A percentile compares a stretch with the other conserved stretches of the same genome.
These are phyloP conservation scores for Suhomyces prunicola DNA, from an alignment of 805 yeast genomes.

Conservation along the genomic window DNA sequence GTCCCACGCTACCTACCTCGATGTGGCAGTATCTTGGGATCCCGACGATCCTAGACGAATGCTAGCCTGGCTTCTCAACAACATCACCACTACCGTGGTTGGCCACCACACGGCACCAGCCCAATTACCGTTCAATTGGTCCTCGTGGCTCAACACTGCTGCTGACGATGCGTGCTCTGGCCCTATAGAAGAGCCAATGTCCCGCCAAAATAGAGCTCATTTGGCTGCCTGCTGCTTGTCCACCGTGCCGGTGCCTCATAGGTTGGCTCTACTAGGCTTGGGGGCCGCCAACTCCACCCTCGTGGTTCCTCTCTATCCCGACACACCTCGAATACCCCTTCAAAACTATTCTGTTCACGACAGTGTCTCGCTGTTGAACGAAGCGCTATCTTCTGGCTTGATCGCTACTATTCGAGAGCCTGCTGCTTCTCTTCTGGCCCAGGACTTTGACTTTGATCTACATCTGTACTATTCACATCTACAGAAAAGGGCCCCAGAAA, in stretches of 20 bases:
- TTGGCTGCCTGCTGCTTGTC: constrained; percentile 31
- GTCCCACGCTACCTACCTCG: background rate
- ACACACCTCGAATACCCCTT: background rate
- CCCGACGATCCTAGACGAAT: constrained; percentile 28
- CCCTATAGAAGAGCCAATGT: background rate
- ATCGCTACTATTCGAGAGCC: too few relatives aligned
- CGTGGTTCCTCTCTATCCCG: constrained; percentile 18
- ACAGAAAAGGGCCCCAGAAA: background rate
- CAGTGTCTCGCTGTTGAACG: background rate
- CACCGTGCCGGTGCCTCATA: constrained; percentile 25
- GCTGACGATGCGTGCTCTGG: background rate
- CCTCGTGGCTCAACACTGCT: constrained; percentile 15
- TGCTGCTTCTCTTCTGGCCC: background rate
- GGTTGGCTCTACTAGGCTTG: constrained; percentile 29
- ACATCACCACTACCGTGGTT: constrained; percentile 2
- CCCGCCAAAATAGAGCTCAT: background rate
- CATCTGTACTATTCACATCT: background rate
- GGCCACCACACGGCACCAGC: constrained; percentile 15
- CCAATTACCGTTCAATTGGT: constrained; percentile 31
- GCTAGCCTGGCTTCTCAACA: constrained; percentile 23
- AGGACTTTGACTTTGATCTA: background rate
- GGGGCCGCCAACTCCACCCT: constrained; percentile 17
- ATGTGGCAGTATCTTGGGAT: background rate
- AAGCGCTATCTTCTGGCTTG: too few relatives aligned
- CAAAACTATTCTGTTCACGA: background rate